phyloP scores from a whole-genome alignment of 441 rosid genomes.

The Raphanus hybrid region DNA sequence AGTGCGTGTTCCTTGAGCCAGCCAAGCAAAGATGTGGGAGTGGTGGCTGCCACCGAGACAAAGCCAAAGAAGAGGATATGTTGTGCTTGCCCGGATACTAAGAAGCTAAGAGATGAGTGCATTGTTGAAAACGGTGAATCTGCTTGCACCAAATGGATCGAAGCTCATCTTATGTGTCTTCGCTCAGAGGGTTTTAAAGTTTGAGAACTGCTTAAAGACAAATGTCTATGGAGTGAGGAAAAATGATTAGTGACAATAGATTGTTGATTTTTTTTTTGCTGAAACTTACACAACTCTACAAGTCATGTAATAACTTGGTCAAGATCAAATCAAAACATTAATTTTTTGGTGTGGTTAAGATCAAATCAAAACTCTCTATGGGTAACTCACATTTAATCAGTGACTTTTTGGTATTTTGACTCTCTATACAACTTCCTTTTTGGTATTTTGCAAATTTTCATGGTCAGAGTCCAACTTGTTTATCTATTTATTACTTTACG shows the following conservation, averaged over 20 bases:
- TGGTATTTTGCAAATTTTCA: background rate
- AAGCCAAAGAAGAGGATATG: slow-evolving; percentile 95
- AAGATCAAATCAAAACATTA: background rate
- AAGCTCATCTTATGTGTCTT: slow-evolving; percentile 85
- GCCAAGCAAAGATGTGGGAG: slow-evolving; percentile 48
- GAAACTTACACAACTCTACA: slow-evolving; percentile 11
- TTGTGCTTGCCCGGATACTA: slow-evolving; percentile 94
- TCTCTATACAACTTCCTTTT: background rate
- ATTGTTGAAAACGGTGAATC: slow-evolving; percentile 86
- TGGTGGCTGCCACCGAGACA: slow-evolving; percentile 53
- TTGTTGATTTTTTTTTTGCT: background rate
- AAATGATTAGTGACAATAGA: slow-evolving; percentile 24
- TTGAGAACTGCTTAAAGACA: slow-evolving; percentile 25
- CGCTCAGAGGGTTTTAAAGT: slow-evolving; percentile 91
- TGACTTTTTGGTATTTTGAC: too few relatives aligned
- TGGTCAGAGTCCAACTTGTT: slow-evolving; percentile 2
- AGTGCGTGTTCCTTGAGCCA: slow-evolving; percentile 48
- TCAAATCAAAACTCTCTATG: background rate
- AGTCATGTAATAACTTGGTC: slow-evolving; percentile 21
- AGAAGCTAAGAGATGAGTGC: slow-evolving; percentile 92
- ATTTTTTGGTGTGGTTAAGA: background rate
- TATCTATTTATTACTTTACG: background rate
- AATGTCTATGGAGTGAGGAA: background rate
- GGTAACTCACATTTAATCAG: background rate
- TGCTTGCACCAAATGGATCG: slow-evolving; percentile 92